Evolutionary conservation across 192 early-diverging fungal genomes (phyloP).

Genomic region (Coemansia sp.): DNA sequence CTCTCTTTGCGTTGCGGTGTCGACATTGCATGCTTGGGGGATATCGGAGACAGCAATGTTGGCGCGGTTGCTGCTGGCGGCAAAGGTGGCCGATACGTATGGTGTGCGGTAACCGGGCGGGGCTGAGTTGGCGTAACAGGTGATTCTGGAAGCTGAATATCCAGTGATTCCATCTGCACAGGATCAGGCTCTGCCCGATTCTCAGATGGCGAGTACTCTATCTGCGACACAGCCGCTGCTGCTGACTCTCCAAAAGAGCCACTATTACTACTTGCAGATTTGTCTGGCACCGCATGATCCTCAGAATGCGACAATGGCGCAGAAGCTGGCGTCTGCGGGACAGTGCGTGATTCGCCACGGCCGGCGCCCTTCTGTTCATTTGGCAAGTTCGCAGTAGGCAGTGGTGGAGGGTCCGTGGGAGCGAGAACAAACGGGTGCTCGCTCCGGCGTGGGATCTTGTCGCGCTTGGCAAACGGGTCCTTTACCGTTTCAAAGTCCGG

Average conservation of each 20-base stretch:
- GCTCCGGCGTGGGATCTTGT: constrained; percentile 50
- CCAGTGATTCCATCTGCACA: constrained; percentile 34
- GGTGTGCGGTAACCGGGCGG: background rate
- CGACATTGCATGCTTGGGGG: constrained; percentile 2
- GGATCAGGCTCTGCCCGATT: background rate
- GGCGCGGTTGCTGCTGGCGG: background rate
- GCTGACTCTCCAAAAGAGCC: no score
- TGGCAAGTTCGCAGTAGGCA: constrained; percentile 4
- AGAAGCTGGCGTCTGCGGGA: constrained; percentile 4
- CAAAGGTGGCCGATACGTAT: background rate
- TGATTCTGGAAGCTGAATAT: constrained; percentile 16
- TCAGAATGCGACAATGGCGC: constrained; percentile 2
- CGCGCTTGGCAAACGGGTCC: constrained; percentile 55
- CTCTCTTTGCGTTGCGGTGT: background rate
- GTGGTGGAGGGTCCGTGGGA: background rate
- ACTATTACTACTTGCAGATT: background rate
- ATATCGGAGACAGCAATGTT: constrained; percentile 20
- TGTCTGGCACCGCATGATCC: constrained; percentile 9
- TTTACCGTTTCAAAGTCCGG: constrained; percentile 49
- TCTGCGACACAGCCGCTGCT: background rate
- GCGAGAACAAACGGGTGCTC: constrained; percentile 17
- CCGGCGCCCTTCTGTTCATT: constrained; percentile 2
- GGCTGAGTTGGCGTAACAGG: constrained; percentile 22
- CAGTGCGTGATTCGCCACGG: constrained; percentile 7
- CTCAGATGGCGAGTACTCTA: background rate